Base-by-base conservation (phyloP, 352 stramenopile species). In the Pythium vanterpoolii region DNA sequence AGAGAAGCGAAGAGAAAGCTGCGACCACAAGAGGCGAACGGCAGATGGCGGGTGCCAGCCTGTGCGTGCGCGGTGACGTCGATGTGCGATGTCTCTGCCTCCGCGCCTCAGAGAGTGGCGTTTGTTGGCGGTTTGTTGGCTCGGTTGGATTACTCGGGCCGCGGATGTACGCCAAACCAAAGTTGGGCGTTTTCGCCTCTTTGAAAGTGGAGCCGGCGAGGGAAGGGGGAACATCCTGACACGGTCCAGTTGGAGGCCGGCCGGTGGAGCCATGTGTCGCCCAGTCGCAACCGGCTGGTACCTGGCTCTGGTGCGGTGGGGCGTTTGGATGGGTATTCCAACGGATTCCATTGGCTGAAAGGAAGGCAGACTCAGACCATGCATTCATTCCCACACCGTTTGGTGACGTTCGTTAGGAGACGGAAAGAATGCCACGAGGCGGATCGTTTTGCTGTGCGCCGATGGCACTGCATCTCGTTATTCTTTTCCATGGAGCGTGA, bases 181-280 rank as follows among this genome's bases (percentile, higher is more conserved):
- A 4, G 33, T 56, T 19, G 48, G 31, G 50, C 36, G 19, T 42
- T 58, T 58, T 58, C 51, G 51, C 51, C 38, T 50, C 44, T 46
- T 58, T 16, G 44, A 21, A 36, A 50, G 21, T 36, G 44, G 24
- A 5, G 34, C 10, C n/a, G 34, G 34, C 34, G 5, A n/a, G 44
- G 44, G 24, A 36, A 14, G 27, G 24, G 26, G 24, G 39, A 27
- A 21, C 16, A 57, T 27, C 26, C 24, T 38, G 49, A 24, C 48
- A 11, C n/a, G 33, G 50, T 21, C 50, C 50, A 57, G 50, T 38
- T 57, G 50, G 49, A 19, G 21, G 40, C 21, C 33, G 18, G 34
- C 33, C 36, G 56, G 47, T 64, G 56, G 47, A 64, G 56, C 56
- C 56, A 64, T 64, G 56, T 64, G 56, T 64, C 56, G 56, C 47